Evolutionary conservation across 768 basidiomycete genomes (phyloP), one percentile per base, ranked within the genome.

Genomic region (Boletus rubescentipes): DNA sequence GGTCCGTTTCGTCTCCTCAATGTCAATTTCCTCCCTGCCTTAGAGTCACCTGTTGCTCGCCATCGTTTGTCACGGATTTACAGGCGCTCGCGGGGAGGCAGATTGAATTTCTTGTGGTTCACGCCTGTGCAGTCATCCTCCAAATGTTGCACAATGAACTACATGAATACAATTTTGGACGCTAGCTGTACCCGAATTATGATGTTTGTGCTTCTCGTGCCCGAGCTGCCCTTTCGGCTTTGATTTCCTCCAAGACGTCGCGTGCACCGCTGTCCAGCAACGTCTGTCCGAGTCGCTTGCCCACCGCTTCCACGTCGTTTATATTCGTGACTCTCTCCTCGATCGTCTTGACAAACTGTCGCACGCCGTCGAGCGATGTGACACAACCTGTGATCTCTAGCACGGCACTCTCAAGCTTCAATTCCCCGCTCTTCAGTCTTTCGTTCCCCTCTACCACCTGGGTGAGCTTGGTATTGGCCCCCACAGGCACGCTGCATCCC

Each of bases 401-500:
- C 37, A 62, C 70, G 2, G 68, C 75, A 31, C 68, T 73, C 52
- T 64, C 55, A 2, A 70, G 32, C 21, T 65, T 68, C 36, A 57
- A 5, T 16, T 66, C 73, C 0, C 70, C 75, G 23, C 66, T 73
- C 43, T 53, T 55, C 57, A 66, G 47, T 38, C 66, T 66, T 11
- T 72, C 69, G 5, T 67, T 57, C n/a, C 72, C 70, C 36, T 63
- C 64, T 12, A 63, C 62, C 6, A 60, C 58, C 11, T 67, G 64
- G 15, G 70, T 68, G 51, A 88, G 69, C 42, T 67, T 72, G 29
- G 83, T 85, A 46, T 78, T 75, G 29, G 92, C 86, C 4, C 95
- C 96, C 15, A 99, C 94, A 3, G 96, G 96, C 0, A 99, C 95
- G 57, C 91, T 94, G 73, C 97, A 99, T 23, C 97, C 97, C 29